Evolutionary conservation across 2,329 filamentous ascomycete genomes (phyloP).

Genomic region (Beauveria medogensis): DNA sequence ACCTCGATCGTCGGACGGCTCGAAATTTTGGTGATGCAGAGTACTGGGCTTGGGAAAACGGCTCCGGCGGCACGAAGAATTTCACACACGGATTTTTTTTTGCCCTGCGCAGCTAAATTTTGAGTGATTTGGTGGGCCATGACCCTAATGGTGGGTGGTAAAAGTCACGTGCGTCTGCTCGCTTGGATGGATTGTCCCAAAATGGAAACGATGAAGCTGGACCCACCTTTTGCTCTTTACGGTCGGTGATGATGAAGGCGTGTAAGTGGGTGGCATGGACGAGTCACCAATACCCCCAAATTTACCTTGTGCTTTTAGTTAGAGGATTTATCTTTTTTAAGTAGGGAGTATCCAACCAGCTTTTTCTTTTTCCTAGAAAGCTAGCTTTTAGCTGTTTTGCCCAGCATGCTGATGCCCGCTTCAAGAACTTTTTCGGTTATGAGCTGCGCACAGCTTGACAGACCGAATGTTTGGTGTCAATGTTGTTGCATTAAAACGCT

Average conservation of each 20-base stretch:
- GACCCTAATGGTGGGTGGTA: conserved; percentile 29
- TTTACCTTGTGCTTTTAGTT: too few species aligned
- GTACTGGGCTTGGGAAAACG: conserved; percentile 19
- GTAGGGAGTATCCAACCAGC: too few species aligned
- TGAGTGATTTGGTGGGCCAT: conserved; percentile 29
- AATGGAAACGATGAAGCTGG: neutral
- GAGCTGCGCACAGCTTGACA: too few species aligned
- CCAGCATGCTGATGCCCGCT: too few species aligned
- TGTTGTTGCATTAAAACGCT: too few species aligned
- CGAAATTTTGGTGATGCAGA: conserved; percentile 29
- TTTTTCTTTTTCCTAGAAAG: too few species aligned
- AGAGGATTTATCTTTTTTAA: too few species aligned
- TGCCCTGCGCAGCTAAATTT: conserved; percentile 3
- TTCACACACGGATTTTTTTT: conserved; percentile 15
- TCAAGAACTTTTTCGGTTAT: too few species aligned
- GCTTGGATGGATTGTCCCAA: neutral
- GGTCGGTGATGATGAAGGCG: neutral
- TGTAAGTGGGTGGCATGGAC: neutral
- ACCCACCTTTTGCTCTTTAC: neutral
- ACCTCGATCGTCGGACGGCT: conserved; percentile 35
- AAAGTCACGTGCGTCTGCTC: neutral
- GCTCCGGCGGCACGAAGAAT: conserved; percentile 24
- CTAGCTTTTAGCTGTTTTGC: too few species aligned
- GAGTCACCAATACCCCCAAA: too few species aligned
- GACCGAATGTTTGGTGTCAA: too few species aligned